Base-by-base conservation (phyloP, 2,329 filamentous ascomycete species). In the Pseudogymnoascus sp. region DNA sequence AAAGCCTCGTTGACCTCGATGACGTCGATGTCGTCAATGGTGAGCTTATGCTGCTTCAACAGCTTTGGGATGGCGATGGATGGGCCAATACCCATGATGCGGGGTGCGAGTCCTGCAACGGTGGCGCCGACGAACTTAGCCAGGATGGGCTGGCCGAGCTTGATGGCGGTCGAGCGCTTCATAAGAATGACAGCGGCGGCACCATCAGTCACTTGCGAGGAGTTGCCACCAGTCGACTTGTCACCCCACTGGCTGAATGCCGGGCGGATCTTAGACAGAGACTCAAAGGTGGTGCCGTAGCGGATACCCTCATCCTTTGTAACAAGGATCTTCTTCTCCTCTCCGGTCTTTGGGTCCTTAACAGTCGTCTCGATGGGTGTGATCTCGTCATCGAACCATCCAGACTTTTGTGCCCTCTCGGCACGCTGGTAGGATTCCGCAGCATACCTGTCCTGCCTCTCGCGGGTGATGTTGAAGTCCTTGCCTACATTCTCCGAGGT, bases 1-100 rank as follows among this genome's bases (percentile, higher is more conserved):
- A 99, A 99, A 1, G 94, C 94, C 82, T 99, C 94, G 80, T 99
- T 99, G 73, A 99, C 78, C 82, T 97, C 94, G 69, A 93, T 81
- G 37, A 97, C 83, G 72, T 99, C 94, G 65, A 94, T 84, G 70
- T 97, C 94, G 64, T 88, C 83, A 61, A 96, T 79, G 23, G 82
- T 84, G 65, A 99, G 77, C 76, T 88, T 86, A 82, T 88, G 86
- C 78, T 94, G 88, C 72, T 77, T 77, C 52, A 99, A 83, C 31
- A 99, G 85, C 84, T 99, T 99, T 66, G 86, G 86, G 66, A 89
- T 88, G 64, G 84, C 86, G 37, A 88, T 76, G 45, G 86, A 86
- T 37, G 90, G 90, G 62, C 90, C 90, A 68, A 97, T 96, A 67
- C 93, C 94, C 94, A 99, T 99, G 78, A 99, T 92, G 67, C 94